Base-by-base conservation (phyloP, 805 yeast species). In the Ogataea neopini region DNA sequence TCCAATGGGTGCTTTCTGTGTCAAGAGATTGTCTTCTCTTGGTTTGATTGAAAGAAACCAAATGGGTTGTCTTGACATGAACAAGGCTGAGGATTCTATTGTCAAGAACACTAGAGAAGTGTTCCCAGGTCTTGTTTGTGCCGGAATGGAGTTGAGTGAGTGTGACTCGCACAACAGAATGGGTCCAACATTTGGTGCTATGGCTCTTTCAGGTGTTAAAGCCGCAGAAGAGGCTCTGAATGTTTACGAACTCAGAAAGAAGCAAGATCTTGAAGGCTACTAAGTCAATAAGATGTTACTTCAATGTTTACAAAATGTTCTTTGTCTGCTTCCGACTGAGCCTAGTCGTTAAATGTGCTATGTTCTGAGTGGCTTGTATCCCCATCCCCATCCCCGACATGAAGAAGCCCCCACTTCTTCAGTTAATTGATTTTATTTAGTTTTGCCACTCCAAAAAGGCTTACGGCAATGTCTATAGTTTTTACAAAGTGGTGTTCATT, bases 111-210 rank as follows among this genome's bases (percentile, higher is more conserved):
- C 90, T 34, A 73, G 84, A 61, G 87, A 81, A 63, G 77, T 81
- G 39, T 76, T 74, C 45, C 84, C 85, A 14, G 87, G 87, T 25
- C 72, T 81, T 50, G 64, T 74, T 48, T 83, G 81, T 50, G 84
- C 86, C 42, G 91, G 92, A 58, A 85, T 85, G 92, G 91, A 85
- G 68, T 74, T 83, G 54, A 82, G 88, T 28, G 90, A 85, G 63
- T 79, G 84, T 45, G 88, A 83, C 59, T 90, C 90, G 20, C 77
- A 80, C 56, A 83, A 84, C 76, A 79, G 92, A 69, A 85, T 85
- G 90, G 91, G 91, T 22, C 91, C 92, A 43, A 84, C 90, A 33
- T 85, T 85, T 57, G 90, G 89, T 50, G 90, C 90, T 40, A 85
- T 85, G 91, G 84, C 80, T 28, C 76, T 83, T 48, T 79, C 86